Percentiles rank a stretch among this genome's conserved stretches.
Conservation (phyloP, 2,329 filamentous ascomycete species). For the Thermothelomyces thermophilus region DNA sequence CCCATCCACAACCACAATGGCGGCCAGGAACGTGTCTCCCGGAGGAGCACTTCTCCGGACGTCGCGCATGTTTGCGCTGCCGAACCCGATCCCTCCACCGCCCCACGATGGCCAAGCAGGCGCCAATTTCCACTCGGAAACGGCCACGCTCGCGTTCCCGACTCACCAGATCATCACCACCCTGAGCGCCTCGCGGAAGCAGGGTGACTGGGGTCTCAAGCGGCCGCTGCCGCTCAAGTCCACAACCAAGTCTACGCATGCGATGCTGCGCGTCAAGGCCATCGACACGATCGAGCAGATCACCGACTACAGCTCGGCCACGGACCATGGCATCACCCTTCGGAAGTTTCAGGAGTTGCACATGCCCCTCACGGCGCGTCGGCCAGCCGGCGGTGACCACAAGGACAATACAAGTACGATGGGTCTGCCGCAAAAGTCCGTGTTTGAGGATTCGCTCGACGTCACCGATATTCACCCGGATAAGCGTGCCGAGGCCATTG, state of each 20-base stretch:
- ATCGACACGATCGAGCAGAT: slow-evolving; percentile 83
- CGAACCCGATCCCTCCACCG: slow-evolving; percentile 63
- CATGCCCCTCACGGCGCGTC: slow-evolving; percentile 56
- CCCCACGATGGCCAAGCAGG: slow-evolving; percentile 41
- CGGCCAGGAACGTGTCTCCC: slow-evolving; percentile 42
- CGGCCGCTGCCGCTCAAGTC: slow-evolving; percentile 70
- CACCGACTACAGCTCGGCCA: slow-evolving; percentile 79
- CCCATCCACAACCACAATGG: slow-evolving; percentile 24
- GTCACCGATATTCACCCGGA: slow-evolving; percentile 39
- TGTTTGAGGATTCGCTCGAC: slow-evolving; percentile 55
- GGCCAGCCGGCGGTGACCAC: slow-evolving; percentile 26
- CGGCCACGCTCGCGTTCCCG: slow-evolving; percentile 71
- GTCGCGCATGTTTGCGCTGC: slow-evolving; percentile 85
- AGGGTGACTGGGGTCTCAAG: slow-evolving; percentile 92
- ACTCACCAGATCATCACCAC: slow-evolving; percentile 77
- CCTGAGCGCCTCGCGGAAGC: slow-evolving; percentile 60
- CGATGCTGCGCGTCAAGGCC: slow-evolving; percentile 67
- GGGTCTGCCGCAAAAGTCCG: slow-evolving; percentile 38
- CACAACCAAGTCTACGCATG: slow-evolving; percentile 64
- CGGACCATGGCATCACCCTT: slow-evolving; percentile 73
- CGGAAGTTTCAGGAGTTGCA: slow-evolving; percentile 81
- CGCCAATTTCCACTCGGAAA: slow-evolving; percentile 51
- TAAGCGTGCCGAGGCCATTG: slow-evolving; percentile 32
- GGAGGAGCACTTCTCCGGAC: slow-evolving; percentile 68
- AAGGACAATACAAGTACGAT: slow-evolving; percentile 1